Evolutionary conservation across 2,329 filamentous ascomycete species (phyloP).

Genomic region (Aspergillus latus): DNA sequence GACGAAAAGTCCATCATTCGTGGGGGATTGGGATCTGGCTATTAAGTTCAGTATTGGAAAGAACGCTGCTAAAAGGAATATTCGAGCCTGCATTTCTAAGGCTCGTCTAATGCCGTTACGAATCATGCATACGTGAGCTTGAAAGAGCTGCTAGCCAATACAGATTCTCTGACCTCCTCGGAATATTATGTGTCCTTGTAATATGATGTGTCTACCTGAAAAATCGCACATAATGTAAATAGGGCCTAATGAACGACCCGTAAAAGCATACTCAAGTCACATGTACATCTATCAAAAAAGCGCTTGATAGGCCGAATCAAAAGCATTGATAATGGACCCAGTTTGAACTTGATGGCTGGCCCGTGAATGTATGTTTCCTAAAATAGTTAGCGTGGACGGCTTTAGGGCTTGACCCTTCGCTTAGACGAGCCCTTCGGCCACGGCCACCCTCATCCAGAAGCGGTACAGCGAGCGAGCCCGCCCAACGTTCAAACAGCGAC

Average conservation of each 20-base stretch:
- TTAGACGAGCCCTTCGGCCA: constrained; percentile 40
- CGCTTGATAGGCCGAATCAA: constrained; percentile 1
- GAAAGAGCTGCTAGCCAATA: constrained; percentile 37
- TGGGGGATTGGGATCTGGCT: constrained; percentile 55
- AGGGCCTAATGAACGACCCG: not conserved
- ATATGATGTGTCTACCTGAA: not conserved
- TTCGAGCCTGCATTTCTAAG: constrained; percentile 31
- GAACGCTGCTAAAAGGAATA: constrained; percentile 28
- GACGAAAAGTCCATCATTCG: constrained; percentile 56
- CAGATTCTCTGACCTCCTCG: constrained; percentile 35
- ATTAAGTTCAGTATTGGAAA: constrained; percentile 32
- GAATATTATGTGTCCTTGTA: constrained; percentile 12
- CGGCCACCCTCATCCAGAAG: constrained; percentile 37
- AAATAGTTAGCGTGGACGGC: constrained; percentile 25
- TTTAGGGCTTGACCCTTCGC: constrained; percentile 46
- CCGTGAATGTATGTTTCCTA: constrained; percentile 15
- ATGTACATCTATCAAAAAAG: not conserved
- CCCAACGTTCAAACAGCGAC: constrained; percentile 37
- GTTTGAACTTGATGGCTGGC: not conserved
- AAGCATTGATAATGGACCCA: constrained; percentile 2
- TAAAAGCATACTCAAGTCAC: not conserved
- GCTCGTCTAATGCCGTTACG: constrained; percentile 41
- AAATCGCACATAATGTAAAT: not conserved
- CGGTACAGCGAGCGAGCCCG: constrained; percentile 28
- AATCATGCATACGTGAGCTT: constrained; percentile 36